phyloP scores from a whole-genome alignment of 1,139 yeast species.

The Hansenula lynferdii region DNA sequence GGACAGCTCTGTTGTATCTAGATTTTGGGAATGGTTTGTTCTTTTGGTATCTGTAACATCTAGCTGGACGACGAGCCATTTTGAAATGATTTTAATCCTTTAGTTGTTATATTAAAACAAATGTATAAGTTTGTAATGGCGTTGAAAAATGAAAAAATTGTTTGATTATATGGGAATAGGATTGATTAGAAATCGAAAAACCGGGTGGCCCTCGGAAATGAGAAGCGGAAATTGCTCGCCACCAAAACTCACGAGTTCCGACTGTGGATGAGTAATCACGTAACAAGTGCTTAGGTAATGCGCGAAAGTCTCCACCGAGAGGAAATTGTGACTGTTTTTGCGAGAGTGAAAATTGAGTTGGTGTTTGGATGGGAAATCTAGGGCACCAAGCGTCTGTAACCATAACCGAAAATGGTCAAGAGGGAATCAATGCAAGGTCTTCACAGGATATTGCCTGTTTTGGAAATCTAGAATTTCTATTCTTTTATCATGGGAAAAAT shows the following conservation, averaged over 20 bases:
- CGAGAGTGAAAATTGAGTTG: no score
- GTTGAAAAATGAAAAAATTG: constrained; percentile 1
- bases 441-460: no score
- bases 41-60: constrained; percentile 99
- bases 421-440: no score
- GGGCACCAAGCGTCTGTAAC: no score
- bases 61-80: constrained; percentile 99
- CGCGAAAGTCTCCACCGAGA: no score
- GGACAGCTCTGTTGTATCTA: constrained; percentile 99
- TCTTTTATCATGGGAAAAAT: background rate
- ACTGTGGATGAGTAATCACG: no score
- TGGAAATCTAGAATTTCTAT: no score
- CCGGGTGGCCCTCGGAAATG: constrained; percentile 1
- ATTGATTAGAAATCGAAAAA: constrained; percentile 14
- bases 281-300: no score
- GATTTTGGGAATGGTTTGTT: constrained; percentile 99
- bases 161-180: background rate
- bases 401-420: no score
- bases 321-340: no score
- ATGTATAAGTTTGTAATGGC: constrained; percentile 5
- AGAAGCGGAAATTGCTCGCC: background rate
- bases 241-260: no score
- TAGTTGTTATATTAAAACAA: background rate
- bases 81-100: constrained; percentile 45
- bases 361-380: no score